A percentile compares a stretch with the other conserved stretches of the same genome.
Conservation (phyloP, 768 basidiomycete genomes). For the Psilocybe cubensis region DNA sequence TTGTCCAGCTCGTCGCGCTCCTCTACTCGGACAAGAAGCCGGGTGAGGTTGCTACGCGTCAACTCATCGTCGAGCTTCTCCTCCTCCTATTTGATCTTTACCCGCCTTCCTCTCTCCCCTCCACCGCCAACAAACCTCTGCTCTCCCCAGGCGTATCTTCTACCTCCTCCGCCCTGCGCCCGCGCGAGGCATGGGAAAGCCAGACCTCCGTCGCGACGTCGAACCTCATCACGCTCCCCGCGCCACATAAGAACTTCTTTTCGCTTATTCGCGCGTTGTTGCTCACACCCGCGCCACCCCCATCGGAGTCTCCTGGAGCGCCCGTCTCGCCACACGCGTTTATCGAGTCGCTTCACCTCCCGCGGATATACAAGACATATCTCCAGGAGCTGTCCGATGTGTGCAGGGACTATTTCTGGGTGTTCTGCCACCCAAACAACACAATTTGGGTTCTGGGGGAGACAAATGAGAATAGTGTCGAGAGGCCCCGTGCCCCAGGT, state of each 20-base stretch:
- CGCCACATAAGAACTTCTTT: constrained; percentile 74
- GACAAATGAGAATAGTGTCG: constrained; percentile 83
- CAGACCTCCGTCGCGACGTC: constrained; percentile 39
- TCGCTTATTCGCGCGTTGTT: constrained; percentile 76
- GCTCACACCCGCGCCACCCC: constrained; percentile 51
- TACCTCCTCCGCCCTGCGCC: constrained; percentile 33
- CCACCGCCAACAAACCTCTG: constrained; percentile 36
- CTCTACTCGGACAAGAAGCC: constrained; percentile 98
- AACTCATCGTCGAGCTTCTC: constrained; percentile 88
- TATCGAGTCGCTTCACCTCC: constrained; percentile 53
- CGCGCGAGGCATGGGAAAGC: constrained; percentile 65
- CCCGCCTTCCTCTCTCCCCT: constrained; percentile 69
- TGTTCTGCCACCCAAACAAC: constrained; percentile 96
- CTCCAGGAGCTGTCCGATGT: constrained; percentile 69
- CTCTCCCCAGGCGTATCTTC: constrained; percentile 20
- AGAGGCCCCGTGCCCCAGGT: constrained; percentile 91
- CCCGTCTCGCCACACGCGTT: constrained; percentile 71
- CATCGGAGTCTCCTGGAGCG: constrained; percentile 33
- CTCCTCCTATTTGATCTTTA: constrained; percentile 90
- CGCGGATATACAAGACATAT: constrained; percentile 41
- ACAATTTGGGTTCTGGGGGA: constrained; percentile 86
- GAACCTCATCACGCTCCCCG: constrained; percentile 66
- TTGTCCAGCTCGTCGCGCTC: constrained; percentile 78
- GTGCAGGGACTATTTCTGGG: constrained; percentile 95
- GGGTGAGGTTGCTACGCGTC: constrained; percentile 88